These are phyloP conservation scores for Chrysoporthe deuterocubensis DNA, from an alignment of 2,329 filamentous ascomycete genomes.

Conservation along the genomic window DNA sequence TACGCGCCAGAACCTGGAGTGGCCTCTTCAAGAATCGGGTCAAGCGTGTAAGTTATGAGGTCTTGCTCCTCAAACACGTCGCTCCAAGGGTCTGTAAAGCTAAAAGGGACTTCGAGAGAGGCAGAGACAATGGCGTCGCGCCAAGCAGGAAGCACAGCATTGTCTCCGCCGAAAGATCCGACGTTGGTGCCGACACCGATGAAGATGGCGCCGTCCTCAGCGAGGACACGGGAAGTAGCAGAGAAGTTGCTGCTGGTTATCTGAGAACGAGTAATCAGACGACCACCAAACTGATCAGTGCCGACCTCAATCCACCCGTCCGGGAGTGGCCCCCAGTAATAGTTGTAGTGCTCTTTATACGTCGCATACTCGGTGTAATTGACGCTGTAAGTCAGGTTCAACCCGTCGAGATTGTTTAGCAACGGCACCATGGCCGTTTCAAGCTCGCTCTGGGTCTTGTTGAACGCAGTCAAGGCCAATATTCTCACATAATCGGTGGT, in stretches of 20 bases:
- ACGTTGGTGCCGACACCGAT: constrained; percentile 28
- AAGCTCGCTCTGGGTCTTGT: constrained; percentile 35
- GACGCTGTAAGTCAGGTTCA: constrained; percentile 34
- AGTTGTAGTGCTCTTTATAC: constrained; percentile 40
- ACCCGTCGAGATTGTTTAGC: constrained; percentile 31
- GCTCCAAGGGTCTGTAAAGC: constrained; percentile 32
- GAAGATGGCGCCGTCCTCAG: constrained; percentile 24
- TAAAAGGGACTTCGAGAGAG: constrained; percentile 36
- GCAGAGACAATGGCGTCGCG: constrained; percentile 41
- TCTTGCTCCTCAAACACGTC: constrained; percentile 35
- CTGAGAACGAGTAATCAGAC: constrained; percentile 40
- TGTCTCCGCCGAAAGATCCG: constrained; percentile 34
- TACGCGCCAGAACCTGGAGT: constrained; percentile 51
- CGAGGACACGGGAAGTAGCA: constrained; percentile 9
- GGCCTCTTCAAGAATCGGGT: constrained; percentile 36
- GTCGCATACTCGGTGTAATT: constrained; percentile 35
- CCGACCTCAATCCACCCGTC: constrained; percentile 40
- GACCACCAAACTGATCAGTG: constrained; percentile 40
- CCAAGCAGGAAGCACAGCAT: constrained; percentile 45
- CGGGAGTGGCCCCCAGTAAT: constrained; percentile 42
- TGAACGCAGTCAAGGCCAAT: constrained; percentile 36
- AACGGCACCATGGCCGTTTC: constrained; percentile 38
- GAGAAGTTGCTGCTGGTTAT: constrained; percentile 22
- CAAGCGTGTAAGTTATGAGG: constrained; percentile 38
- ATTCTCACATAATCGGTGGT: constrained; percentile 31